Evolutionary conservation across 306 rosid genomes (phyloP).

Genomic region (Lithocarpus polystachyus): DNA sequence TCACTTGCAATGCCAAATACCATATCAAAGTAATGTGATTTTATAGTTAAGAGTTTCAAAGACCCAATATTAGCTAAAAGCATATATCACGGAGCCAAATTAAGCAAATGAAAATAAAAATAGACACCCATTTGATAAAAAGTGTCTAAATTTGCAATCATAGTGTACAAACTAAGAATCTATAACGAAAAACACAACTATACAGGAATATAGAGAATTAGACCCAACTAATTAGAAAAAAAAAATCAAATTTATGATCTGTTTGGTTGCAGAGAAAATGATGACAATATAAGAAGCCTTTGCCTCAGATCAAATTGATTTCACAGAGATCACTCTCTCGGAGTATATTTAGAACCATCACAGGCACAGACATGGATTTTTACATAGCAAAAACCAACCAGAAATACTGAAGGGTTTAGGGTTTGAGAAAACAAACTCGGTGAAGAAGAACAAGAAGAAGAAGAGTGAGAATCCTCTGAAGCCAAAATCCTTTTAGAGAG

Average conservation of each 20-base stretch:
- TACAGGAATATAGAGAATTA: neutral
- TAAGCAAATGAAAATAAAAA: neutral
- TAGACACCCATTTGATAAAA: neutral
- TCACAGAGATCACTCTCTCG: slow-evolving; percentile 57
- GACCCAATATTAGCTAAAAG: neutral
- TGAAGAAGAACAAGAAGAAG: too few relatives aligned
- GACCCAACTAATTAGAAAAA: too few relatives aligned
- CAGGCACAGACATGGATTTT: slow-evolving; percentile 27
- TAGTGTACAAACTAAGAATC: neutral
- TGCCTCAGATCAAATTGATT: slow-evolving; percentile 60
- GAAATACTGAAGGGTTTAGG: neutral
- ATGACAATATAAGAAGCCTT: neutral
- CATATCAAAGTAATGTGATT: neutral
- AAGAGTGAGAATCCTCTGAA: too few relatives aligned
- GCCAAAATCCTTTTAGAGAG: too few relatives aligned
- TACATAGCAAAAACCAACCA: neutral
- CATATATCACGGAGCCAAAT: neutral
- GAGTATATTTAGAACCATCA: slow-evolving; percentile 79
- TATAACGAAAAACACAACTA: neutral
- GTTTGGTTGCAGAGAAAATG: neutral
- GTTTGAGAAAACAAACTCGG: neutral
- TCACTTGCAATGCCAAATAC: slow-evolving; percentile 27
- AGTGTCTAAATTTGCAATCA: neutral
- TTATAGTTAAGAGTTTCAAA: neutral
- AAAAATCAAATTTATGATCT: neutral